Percentiles rank a stretch among this genome's conserved stretches.
Evolutionary conservation across 768 basidiomycete species (phyloP).

Genomic region (Russula olivacea): DNA sequence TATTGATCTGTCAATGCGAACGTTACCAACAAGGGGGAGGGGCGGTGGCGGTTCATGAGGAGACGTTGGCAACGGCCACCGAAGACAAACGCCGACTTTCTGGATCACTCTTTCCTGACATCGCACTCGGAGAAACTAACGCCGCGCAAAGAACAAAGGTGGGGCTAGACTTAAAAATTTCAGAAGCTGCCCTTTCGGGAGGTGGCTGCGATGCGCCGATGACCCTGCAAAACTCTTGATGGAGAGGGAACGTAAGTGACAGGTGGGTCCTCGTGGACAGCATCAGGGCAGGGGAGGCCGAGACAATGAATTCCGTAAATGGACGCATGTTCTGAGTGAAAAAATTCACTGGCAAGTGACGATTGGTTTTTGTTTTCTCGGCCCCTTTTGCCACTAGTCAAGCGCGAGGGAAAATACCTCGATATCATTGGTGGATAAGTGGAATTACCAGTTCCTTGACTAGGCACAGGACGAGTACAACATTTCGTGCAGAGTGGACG

Average conservation of each 20-base stretch:
- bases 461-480: constrained; percentile 4
- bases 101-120: constrained; percentile 2
- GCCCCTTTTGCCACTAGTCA: not conserved
- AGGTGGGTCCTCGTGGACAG: constrained; percentile 1
- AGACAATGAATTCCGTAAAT: not conserved
- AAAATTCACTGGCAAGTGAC: not conserved
- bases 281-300: not conserved
- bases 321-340: not conserved
- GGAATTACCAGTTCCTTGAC: not conserved
- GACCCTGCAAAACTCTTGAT: constrained; percentile 12
- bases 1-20: constrained; percentile 6
- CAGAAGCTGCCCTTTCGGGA: not conserved
- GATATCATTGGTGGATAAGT: constrained; percentile 6
- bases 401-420: not conserved
- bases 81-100: not conserved
- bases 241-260: constrained; percentile 6
- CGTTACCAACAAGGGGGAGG: not conserved
- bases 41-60: not conserved
- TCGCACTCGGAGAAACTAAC: not conserved
- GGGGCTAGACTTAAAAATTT: not conserved
- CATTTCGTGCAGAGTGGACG: not conserved
- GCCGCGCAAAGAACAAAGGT: constrained; percentile 1
- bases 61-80: not conserved
- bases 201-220: not conserved
- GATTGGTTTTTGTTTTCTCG: not conserved